phyloP scores from a whole-genome alignment of 2,329 filamentous ascomycete genomes.

The Claviceps fusiformis region DNA sequence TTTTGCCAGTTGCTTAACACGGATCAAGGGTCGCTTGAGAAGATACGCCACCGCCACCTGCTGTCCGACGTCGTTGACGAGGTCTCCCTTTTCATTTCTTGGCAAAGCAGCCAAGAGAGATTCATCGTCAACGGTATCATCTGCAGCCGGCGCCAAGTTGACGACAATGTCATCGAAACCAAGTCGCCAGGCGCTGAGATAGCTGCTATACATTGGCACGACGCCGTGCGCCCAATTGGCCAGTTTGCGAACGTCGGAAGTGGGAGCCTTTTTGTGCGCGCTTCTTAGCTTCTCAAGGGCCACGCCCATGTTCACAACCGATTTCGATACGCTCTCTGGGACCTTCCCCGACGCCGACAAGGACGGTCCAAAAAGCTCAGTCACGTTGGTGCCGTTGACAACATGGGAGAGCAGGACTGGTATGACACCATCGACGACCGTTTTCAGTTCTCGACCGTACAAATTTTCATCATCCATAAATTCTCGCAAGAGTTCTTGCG shows the following conservation, averaged over 20 bases:
- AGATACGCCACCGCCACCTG: slow-evolving; percentile 89
- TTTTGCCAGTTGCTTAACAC: slow-evolving; percentile 77
- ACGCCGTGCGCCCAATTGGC: slow-evolving; percentile 71
- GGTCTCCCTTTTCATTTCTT: slow-evolving; percentile 50
- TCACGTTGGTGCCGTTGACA: slow-evolving; percentile 52
- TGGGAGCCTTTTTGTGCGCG: slow-evolving; percentile 67
- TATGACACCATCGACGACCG: slow-evolving; percentile 86
- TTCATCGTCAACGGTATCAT: slow-evolving; percentile 41
- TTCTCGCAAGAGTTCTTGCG: slow-evolving; percentile 65
- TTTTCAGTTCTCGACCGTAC: slow-evolving; percentile 83
- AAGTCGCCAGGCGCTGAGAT: slow-evolving; percentile 77
- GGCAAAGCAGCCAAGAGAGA: slow-evolving; percentile 46
- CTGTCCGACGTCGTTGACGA: slow-evolving; percentile 64
- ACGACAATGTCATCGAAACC: slow-evolving; percentile 93
- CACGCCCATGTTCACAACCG: slow-evolving; percentile 89
- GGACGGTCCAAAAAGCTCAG: slow-evolving; percentile 53
- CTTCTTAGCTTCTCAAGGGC: slow-evolving; percentile 72
- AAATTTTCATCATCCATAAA: slow-evolving; percentile 72
- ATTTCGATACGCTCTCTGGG: slow-evolving; percentile 55
- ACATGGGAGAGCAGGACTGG: slow-evolving; percentile 82
- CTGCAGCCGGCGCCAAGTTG: slow-evolving; percentile 63
- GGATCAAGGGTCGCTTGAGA: slow-evolving; percentile 74
- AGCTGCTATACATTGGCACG: slow-evolving; percentile 68
- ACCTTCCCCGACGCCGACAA: slow-evolving; percentile 29
- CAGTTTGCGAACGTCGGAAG: slow-evolving; percentile 56